phyloP scores from a whole-genome alignment of 176 grass and related monocot genomes.

The Phragmites australis region DNA sequence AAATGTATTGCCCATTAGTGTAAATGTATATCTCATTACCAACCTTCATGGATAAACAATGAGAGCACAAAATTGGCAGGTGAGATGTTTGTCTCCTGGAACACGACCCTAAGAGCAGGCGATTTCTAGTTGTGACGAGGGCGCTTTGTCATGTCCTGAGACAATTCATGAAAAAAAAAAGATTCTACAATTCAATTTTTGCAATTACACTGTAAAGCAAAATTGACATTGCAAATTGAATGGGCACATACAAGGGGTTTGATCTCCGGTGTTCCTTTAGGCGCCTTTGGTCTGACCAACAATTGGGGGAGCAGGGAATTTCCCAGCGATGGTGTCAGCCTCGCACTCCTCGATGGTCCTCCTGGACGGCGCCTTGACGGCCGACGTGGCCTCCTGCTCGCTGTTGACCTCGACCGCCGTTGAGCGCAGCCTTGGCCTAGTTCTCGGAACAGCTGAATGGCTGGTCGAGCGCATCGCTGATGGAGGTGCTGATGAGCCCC shows the following conservation, averaged over 20 bases:
- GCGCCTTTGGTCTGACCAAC: conserved; percentile 51
- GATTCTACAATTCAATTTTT: not conserved
- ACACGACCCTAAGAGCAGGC: conserved; percentile 72
- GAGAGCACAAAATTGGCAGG: conserved; percentile 86
- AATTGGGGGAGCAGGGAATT: conserved; percentile 59
- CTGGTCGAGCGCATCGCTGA: no score
- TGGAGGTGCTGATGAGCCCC: no score
- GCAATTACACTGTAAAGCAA: not conserved
- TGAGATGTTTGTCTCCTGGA: conserved; percentile 78
- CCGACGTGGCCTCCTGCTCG: conserved; percentile 48
- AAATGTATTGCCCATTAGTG: not conserved
- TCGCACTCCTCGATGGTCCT: conserved; percentile 95
- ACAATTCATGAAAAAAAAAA: not conserved
- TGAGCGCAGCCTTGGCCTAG: conserved; percentile 31
- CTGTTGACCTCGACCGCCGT: conserved; percentile 58
- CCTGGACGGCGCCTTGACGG: conserved; percentile 59
- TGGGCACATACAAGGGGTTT: conserved; percentile 60
- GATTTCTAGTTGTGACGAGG: conserved; percentile 82
- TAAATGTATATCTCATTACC: conserved; percentile 17
- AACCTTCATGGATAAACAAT: conserved; percentile 98
- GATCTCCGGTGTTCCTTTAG: conserved; percentile 79
- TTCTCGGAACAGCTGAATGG: conserved; percentile 31
- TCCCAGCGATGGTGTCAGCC: conserved; percentile 80
- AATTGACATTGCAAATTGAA: conserved; percentile 21
- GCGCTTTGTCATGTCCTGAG: conserved; percentile 67